Percentiles rank a stretch among this genome's conserved stretches.
Evolutionary conservation across 495 filamentous ascomycete genomes (phyloP).

Genomic region (Aspergillus cristatus): DNA sequence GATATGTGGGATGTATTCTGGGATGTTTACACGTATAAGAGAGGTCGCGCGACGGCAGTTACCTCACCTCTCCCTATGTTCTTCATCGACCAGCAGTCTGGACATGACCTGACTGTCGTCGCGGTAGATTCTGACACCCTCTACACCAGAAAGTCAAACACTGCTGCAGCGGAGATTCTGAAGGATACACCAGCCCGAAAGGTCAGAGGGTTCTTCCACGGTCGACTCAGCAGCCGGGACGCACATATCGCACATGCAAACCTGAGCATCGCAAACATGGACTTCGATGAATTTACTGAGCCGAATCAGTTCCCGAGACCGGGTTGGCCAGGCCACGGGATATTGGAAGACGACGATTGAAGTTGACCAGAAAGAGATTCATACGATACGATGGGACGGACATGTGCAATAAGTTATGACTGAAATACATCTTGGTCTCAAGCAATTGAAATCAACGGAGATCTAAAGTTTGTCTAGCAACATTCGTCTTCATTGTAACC

Average conservation of each 20-base stretch:
- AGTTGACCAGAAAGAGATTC: too few species aligned
- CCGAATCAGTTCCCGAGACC: background rate
- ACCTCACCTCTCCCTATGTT: conserved; percentile 1
- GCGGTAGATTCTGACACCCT: background rate
- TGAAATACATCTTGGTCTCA: too few species aligned
- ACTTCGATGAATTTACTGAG: conserved; percentile 1
- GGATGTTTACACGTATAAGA: conserved; percentile 1
- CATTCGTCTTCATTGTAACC: too few species aligned
- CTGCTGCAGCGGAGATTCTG: conserved; percentile 1
- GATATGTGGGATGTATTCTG: conserved; percentile 10
- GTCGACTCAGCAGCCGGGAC: conserved; percentile 3
- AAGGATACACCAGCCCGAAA: conserved; percentile 1
- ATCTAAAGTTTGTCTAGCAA: too few species aligned
- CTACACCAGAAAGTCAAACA: background rate
- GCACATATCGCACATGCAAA: conserved; percentile 1
- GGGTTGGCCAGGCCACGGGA: background rate
- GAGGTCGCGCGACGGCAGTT: background rate
- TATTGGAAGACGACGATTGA: too few species aligned
- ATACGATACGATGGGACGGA: too few species aligned
- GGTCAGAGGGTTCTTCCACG: conserved; percentile 3
- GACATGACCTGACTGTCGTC: conserved; percentile 3
- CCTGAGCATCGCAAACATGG: conserved; percentile 3
- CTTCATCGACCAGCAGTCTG: conserved; percentile 9
- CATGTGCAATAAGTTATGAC: too few species aligned
- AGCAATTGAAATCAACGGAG: too few species aligned